Evolutionary conservation across 2,329 filamentous ascomycete species (phyloP), one percentile per base, ranked within the genome.

Genomic region (Sphaerulina vaccinii): DNA sequence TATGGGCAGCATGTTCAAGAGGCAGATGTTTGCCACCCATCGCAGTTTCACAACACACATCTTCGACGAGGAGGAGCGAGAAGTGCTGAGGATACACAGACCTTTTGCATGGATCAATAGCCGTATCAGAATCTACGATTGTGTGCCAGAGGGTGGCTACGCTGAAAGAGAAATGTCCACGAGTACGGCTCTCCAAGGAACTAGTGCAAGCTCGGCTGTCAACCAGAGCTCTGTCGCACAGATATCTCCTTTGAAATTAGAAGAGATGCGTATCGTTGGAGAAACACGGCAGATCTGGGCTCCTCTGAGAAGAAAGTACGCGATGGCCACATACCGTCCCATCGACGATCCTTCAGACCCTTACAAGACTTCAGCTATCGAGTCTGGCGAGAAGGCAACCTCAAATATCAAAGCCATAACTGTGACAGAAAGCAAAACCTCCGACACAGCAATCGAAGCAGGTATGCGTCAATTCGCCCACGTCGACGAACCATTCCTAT

Each of bases 101-200:
- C 83, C 83, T 0, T 85, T 85, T 60, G 78, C 80, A 22, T 85
- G 77, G 75, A 82, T 85, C 61, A 84, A 79, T 56, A 82, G 79
- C 13, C 71, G 73, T 19, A 84, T 82, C 23, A 71, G 77, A 39
- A 76, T 81, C 3, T 81, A 80, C 55, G 79, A 83, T 56, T 75
- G 78, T 29, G 64, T 80, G 4, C 66, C 66, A 5, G 58, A 62
- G 29, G 62, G 70, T 73, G 67, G 51, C 63, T 71, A 53, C 70
- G 66, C 43, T 2, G 54, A 59, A 2, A 23, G 22, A 40, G 45
- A 39, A 3, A 48, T 52, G 24, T 62, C 62, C 36, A 51, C 42
- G 2, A 62, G 75, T 2, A 71, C 68, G 3, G 70, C 71, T 16
- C 52, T 79, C 33, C 75, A 79, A 58, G 70, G 68, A n/a, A 71